Evolutionary conservation across 1,284 basidiomycete genomes (phyloP).

Genomic region (Rhodotorula sp.): DNA sequence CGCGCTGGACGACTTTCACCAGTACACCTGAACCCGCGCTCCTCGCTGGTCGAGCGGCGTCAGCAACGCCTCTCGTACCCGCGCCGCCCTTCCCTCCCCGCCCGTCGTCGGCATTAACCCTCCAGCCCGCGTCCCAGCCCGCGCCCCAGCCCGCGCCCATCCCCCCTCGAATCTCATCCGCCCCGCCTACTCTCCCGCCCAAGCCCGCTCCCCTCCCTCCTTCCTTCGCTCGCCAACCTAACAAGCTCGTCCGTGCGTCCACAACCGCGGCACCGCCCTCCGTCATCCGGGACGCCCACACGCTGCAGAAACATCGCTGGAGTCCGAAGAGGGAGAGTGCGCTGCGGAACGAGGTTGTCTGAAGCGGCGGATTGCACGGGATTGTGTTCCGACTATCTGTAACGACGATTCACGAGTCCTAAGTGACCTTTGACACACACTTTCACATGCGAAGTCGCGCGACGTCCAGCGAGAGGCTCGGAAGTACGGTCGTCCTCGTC

Average conservation of each 20-base stretch:
- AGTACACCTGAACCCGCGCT: not conserved
- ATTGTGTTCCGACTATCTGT: not conserved
- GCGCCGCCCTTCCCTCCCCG: not conserved
- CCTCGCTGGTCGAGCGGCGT: no score
- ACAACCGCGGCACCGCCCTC: not conserved
- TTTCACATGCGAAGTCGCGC: no score
- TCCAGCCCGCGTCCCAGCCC: not conserved
- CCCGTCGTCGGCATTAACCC: not conserved
- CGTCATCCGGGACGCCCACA: not conserved
- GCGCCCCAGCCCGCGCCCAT: not conserved
- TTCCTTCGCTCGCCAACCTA: not conserved
- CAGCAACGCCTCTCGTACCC: not conserved
- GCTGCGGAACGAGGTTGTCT: not conserved
- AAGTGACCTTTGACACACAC: not conserved
- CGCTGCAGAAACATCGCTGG: not conserved
- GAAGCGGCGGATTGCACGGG: not conserved
- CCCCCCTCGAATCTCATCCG: not conserved
- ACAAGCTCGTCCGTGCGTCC: not conserved
- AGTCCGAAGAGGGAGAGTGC: constrained; percentile 9
- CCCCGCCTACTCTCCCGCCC: not conserved
- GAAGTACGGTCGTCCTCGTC: no score
- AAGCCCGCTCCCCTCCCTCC: not conserved
- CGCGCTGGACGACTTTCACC: not conserved
- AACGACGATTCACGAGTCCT: not conserved
- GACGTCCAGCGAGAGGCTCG: no score